Evolutionary conservation across 345 rosid species (phyloP).

Genomic region (Psidium friedrichsthalianum): DNA sequence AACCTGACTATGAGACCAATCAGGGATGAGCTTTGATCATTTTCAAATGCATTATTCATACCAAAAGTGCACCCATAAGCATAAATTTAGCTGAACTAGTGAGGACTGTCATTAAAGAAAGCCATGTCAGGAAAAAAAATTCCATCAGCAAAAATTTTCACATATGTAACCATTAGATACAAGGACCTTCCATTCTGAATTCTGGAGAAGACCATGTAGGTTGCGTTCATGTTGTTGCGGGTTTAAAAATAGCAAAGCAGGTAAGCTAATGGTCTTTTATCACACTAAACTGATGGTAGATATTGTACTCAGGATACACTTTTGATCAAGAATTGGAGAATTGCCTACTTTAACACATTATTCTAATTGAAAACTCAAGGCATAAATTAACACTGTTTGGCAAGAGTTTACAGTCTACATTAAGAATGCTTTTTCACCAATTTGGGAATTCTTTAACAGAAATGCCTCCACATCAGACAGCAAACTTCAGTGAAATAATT

Average conservation of each 20-base stretch:
- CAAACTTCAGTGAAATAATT: not conserved
- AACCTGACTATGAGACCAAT: not conserved
- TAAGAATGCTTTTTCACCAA: not conserved
- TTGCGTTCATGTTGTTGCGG: not conserved
- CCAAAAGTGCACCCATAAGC: not conserved
- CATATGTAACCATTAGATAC: not conserved
- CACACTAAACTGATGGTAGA: not conserved
- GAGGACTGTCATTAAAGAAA: not conserved
- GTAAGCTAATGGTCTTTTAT: not conserved
- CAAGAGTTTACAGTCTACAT: not conserved
- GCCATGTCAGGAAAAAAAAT: not conserved
- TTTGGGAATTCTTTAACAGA: not conserved
- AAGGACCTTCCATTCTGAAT: not conserved
- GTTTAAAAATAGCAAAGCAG: not conserved
- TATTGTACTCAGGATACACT: not conserved
- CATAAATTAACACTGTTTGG: not conserved
- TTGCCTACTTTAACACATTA: not conserved
- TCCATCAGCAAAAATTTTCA: not conserved
- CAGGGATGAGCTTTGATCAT: not conserved
- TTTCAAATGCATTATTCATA: not conserved
- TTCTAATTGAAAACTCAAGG: not conserved
- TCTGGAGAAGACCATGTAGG: not conserved
- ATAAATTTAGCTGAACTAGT: not conserved
- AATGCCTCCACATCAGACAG: not conserved
- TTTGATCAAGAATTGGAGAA: not conserved